Conservation (phyloP, 257 asterid genomes). For the Lavandula angustifolia region DNA sequence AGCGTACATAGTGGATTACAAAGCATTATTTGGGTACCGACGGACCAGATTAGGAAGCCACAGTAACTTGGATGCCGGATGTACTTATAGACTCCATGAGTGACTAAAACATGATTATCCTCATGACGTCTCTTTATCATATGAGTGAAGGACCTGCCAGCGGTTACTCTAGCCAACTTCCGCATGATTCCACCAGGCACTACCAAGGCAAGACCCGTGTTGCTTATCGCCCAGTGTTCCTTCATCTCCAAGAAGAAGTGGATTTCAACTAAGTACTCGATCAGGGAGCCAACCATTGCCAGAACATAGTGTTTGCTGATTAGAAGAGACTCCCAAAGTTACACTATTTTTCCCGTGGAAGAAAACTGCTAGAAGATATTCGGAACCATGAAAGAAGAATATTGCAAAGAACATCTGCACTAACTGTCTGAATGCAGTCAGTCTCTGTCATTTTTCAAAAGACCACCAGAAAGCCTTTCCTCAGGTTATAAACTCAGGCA, state of each 20-base stretch:
- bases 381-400: constrained; percentile 72
- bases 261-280: constrained; percentile 73
- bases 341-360: constrained; percentile 71
- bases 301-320: constrained; percentile 67
- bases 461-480: constrained; percentile 35
- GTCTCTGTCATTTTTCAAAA: constrained; percentile 64
- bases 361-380: constrained; percentile 60
- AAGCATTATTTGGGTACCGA: constrained; percentile 73
- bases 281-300: constrained; percentile 68
- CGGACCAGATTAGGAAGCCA: constrained; percentile 62
- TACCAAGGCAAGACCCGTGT: constrained; percentile 70
- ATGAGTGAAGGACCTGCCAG: constrained; percentile 86
- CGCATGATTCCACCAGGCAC: constrained; percentile 77
- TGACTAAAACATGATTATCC: constrained; percentile 69
- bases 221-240: constrained; percentile 68
- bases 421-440: constrained; percentile 68
- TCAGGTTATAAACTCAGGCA: constrained; percentile 31
- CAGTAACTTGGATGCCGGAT: constrained; percentile 82
- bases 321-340: constrained; percentile 68
- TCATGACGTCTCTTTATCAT: constrained; percentile 62
- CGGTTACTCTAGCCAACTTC: constrained; percentile 79
- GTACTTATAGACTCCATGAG: constrained; percentile 61
- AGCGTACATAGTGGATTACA: constrained; percentile 73
- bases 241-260: constrained; percentile 67
- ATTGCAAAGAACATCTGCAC: constrained; percentile 64